These are phyloP conservation scores for Mycena galericulata DNA, from an alignment of 768 basidiomycete species.

Conservation along the genomic window DNA sequence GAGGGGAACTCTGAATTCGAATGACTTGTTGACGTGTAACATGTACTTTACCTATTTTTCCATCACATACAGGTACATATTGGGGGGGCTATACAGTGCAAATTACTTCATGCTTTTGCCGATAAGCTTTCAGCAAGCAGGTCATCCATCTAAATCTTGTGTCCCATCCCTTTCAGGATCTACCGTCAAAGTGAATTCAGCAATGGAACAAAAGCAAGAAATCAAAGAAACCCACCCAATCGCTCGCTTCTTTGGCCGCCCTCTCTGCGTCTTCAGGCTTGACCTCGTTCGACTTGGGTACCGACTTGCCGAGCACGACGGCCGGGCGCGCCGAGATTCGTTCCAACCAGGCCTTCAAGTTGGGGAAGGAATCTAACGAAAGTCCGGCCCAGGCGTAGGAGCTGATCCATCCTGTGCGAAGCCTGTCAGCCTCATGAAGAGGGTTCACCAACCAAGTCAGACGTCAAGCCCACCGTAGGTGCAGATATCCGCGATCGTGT, in stretches of 20 bases:
- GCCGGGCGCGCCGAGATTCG: conserved; percentile 14
- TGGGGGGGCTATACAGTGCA: no score
- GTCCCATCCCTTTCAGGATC: conserved; percentile 16
- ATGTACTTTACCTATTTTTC: no score
- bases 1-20: no score
- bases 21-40: no score
- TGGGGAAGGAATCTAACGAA: conserved; percentile 9
- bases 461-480: conserved; percentile 8
- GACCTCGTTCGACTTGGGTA: conserved; percentile 11
- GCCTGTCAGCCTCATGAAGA: conserved; percentile 1
- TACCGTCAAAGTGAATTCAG: conserved; percentile 5
- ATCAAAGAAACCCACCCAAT: conserved; percentile 14
- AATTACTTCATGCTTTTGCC: no score
- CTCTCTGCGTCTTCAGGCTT: conserved; percentile 11
- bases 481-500: conserved; percentile 18
- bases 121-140: no score
- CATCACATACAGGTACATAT: no score
- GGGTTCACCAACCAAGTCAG: neutral
- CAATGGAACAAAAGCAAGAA: neutral
- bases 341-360: conserved; percentile 12
- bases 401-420: conserved; percentile 1
- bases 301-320: conserved; percentile 4
- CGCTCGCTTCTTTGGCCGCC: conserved; percentile 13
- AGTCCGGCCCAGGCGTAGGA: conserved; percentile 17
- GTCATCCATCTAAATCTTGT: conserved; percentile 15